Conservation (phyloP, 2,329 filamentous ascomycete species). For the Colletotrichum eremochloae region DNA sequence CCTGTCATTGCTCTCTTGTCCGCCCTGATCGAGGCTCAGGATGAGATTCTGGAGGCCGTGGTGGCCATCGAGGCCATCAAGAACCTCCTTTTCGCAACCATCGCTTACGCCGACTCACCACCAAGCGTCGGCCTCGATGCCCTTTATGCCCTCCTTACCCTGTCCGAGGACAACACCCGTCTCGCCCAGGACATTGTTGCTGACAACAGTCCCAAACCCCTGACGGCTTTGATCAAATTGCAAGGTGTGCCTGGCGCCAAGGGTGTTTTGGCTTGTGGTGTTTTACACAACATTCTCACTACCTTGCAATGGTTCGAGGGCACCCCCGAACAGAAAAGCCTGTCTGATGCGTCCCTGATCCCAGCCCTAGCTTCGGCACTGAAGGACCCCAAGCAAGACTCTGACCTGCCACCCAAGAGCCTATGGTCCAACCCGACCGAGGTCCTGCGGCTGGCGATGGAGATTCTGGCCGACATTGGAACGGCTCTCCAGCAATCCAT, state of each 20-base stretch:
- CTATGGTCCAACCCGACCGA: conserved; percentile 59
- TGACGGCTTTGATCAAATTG: conserved; percentile 63
- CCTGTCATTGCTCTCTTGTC: conserved; percentile 67
- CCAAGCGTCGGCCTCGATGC: conserved; percentile 59
- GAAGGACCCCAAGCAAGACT: conserved; percentile 49
- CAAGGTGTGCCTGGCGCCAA: conserved; percentile 62
- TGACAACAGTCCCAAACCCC: conserved; percentile 61
- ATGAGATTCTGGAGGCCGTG: conserved; percentile 71
- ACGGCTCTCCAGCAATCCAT: conserved; percentile 68
- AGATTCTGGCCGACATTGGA: conserved; percentile 75
- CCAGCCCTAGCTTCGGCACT: conserved; percentile 58
- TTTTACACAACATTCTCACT: conserved; percentile 73
- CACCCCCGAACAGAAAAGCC: conserved; percentile 61
- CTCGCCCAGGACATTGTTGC: conserved; percentile 67
- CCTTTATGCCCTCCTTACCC: conserved; percentile 67
- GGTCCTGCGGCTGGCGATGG: conserved; percentile 67
- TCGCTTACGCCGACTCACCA: conserved; percentile 60
- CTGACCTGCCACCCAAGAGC: conserved; percentile 47
- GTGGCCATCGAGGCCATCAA: conserved; percentile 62
- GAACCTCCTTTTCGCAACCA: conserved; percentile 67
- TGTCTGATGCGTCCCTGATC: conserved; percentile 65
- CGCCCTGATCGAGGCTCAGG: conserved; percentile 69
- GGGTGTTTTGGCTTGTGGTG: conserved; percentile 69
- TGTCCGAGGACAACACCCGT: conserved; percentile 71
- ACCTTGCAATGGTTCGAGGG: conserved; percentile 66